Evolutionary conservation across 345 rosid genomes (phyloP).

Genomic region (Citrus cavaleriei): DNA sequence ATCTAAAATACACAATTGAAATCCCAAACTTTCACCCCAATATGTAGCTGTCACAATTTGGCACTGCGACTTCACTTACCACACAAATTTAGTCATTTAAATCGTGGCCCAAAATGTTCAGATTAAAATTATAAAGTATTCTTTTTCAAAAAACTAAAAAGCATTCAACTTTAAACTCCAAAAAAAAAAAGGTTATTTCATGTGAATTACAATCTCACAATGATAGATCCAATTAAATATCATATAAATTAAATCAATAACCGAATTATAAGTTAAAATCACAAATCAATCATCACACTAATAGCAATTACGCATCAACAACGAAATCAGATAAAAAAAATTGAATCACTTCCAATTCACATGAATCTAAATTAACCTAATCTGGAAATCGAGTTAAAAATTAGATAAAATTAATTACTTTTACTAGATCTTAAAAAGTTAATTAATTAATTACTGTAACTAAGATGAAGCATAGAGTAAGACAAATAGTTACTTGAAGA

Average conservation of each 20-base stretch:
- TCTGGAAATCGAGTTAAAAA: no score
- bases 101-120: neutral
- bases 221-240: neutral
- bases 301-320: neutral
- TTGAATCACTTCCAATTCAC: neutral
- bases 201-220: no score
- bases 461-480: no score
- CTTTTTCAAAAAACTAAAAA: neutral
- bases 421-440: no score
- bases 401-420: no score
- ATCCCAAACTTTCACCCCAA: neutral
- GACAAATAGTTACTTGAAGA: no score
- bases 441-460: no score
- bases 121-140: neutral
- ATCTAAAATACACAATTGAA: neutral
- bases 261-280: neutral
- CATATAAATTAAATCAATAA: neutral
- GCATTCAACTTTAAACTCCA: neutral
- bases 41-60: neutral
- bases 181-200: neutral
- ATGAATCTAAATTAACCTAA: neutral
- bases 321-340: neutral
- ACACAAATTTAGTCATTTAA: neutral
- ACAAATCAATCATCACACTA: neutral
- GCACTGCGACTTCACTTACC: neutral